A percentile compares a stretch with the other conserved stretches of the same genome.
These are phyloP conservation scores for Yamadazyma conglobata DNA, from an alignment of 1,139 yeast genomes.

Conservation along the genomic window DNA sequence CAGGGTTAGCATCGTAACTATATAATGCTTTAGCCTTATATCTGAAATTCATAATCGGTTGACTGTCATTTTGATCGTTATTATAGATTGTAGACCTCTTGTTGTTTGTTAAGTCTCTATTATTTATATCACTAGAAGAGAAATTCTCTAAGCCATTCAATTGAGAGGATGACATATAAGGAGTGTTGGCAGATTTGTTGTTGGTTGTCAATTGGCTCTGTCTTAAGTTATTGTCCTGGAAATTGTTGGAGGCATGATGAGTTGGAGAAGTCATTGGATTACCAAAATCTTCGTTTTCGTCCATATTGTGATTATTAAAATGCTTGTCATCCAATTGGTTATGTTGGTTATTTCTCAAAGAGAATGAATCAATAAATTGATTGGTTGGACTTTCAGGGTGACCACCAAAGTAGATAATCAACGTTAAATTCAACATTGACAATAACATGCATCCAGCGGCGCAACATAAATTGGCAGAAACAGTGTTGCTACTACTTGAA, in stretches of 20 bases:
- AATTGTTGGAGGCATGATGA: conserved; percentile 13
- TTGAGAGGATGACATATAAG: conserved; percentile 54
- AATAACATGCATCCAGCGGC: conserved; percentile 89
- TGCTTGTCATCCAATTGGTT: conserved; percentile 18
- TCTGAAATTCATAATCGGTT: conserved; percentile 55
- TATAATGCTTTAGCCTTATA: conserved; percentile 85
- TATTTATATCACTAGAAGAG: conserved; percentile 36
- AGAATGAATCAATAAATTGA: conserved; percentile 78
- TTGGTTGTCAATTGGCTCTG: conserved; percentile 36
- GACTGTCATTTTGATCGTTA: conserved; percentile 22
- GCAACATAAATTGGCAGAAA: conserved; percentile 56
- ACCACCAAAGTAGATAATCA: conserved; percentile 86
- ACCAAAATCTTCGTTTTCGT: conserved; percentile 12
- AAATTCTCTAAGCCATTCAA: conserved; percentile 59
- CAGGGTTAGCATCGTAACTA: conserved; percentile 88
- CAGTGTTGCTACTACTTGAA: conserved; percentile 45
- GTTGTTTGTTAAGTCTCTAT: conserved; percentile 32
- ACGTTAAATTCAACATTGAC: conserved; percentile 72
- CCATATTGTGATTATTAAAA: conserved; percentile 16
- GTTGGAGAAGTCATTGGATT: conserved; percentile 1
- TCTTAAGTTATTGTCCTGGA: conserved; percentile 36
- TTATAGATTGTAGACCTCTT: conserved; percentile 30
- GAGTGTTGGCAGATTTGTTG: conserved; percentile 26
- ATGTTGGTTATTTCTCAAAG: conserved; percentile 33
- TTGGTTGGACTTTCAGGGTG: conserved; percentile 78